phyloP scores from a whole-genome alignment of 768 basidiomycete species.

The Leucogyrophana mollusca region DNA sequence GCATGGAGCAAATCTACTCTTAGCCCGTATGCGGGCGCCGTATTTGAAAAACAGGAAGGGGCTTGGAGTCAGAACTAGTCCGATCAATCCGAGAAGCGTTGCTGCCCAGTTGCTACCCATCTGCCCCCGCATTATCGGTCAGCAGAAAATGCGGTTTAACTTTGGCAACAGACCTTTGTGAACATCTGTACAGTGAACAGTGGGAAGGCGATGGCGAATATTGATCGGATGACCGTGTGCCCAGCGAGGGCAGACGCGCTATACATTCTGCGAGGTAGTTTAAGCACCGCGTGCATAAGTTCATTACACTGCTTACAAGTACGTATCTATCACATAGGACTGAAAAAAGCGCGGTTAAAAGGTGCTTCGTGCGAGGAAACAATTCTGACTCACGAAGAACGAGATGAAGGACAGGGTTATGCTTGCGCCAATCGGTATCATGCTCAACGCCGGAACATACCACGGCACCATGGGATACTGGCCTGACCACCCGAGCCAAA shows the following conservation, averaged over 20 bases:
- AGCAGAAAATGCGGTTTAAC: conserved; percentile 14
- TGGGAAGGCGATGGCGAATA: conserved; percentile 59
- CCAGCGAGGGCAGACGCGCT: conserved; percentile 64
- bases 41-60: conserved; percentile 73
- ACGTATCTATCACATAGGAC: conserved; percentile 12
- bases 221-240: conserved; percentile 58
- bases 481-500: conserved; percentile 55
- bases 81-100: conserved; percentile 55
- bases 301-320: conserved; percentile 7
- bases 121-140: conserved; percentile 40
- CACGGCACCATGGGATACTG: conserved; percentile 51
- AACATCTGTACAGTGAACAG: conserved; percentile 71
- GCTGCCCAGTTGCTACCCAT: conserved; percentile 52
- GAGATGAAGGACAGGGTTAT: conserved; percentile 59
- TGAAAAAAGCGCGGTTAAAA: background rate
- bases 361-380: background rate
- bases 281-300: too few species aligned
- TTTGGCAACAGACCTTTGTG: conserved; percentile 38
- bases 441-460: conserved; percentile 57
- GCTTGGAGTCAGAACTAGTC: conserved; percentile 56
- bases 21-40: conserved; percentile 53
- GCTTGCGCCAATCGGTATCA: conserved; percentile 45
- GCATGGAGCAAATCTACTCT: conserved; percentile 52
- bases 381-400: conserved; percentile 45
- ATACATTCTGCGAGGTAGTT: conserved; percentile 27